phyloP scores from a whole-genome alignment of 768 basidiomycete genomes.

The Boletus rufocinnamomeus region DNA sequence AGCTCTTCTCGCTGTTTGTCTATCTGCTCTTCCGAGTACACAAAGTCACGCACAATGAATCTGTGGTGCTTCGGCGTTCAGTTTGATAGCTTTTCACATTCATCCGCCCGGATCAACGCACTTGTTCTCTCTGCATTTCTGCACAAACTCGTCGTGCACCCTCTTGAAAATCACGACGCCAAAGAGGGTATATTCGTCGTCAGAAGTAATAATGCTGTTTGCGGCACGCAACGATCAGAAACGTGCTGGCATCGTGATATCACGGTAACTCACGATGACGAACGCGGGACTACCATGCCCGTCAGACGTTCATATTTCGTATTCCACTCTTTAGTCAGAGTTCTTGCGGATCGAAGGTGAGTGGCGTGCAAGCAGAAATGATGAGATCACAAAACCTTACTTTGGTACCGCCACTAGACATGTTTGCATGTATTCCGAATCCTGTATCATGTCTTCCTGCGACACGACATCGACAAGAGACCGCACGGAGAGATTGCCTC shows the following conservation, averaged over 20 bases:
- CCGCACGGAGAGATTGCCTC: constrained; percentile 93
- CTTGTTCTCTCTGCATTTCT: constrained; percentile 96
- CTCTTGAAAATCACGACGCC: constrained; percentile 87
- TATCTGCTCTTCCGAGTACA: constrained; percentile 80
- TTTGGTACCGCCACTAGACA: constrained; percentile 91
- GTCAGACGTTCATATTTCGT: constrained; percentile 85
- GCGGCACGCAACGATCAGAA: constrained; percentile 21
- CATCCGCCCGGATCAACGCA: constrained; percentile 37
- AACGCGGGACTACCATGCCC: constrained; percentile 91
- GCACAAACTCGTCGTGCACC: constrained; percentile 88
- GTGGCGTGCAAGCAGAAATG: constrained; percentile 12
- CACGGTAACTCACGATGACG: constrained; percentile 64
- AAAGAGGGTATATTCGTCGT: constrained; percentile 88
- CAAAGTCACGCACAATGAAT: constrained; percentile 94
- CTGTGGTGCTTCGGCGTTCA: constrained; percentile 42
- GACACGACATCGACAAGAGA: constrained; percentile 84
- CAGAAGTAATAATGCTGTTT: constrained; percentile 69
- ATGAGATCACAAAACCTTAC: constrained; percentile 47
- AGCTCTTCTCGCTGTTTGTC: constrained; percentile 82
- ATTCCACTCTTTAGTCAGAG: constrained; percentile 84
- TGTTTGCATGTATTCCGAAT: constrained; percentile 94
- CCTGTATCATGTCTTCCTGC: constrained; percentile 76
- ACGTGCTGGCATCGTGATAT: constrained; percentile 16
- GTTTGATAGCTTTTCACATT: constrained; percentile 1
- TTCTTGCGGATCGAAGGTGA: constrained; percentile 46